Conservation (phyloP, 2,329 filamentous ascomycete genomes). For the Cytospora piceae region DNA sequence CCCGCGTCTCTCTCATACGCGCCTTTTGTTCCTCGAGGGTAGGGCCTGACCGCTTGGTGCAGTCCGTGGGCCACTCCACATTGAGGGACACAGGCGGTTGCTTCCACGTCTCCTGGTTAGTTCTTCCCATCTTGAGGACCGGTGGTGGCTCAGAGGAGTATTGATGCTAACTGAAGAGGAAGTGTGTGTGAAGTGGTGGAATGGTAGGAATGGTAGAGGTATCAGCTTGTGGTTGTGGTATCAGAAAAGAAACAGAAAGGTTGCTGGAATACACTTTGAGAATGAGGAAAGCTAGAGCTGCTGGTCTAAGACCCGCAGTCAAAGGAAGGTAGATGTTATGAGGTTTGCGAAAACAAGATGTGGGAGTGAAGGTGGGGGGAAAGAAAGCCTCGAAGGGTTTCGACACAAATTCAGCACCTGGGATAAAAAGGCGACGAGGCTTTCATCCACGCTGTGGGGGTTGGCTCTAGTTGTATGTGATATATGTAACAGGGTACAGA, state of each 20-base stretch:
- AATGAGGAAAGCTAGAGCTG: neutral
- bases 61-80: conserved; percentile 16
- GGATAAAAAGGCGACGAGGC: neutral
- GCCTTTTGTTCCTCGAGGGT: conserved; percentile 21
- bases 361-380: neutral
- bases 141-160: neutral
- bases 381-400: neutral
- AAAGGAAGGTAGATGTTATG: neutral
- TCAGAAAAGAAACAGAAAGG: neutral
- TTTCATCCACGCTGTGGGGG: neutral
- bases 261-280: neutral
- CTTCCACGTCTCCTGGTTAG: conserved; percentile 17
- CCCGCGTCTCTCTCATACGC: conserved; percentile 17
- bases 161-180: neutral
- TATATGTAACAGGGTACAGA: too few relatives aligned
- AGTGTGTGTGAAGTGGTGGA: neutral
- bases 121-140: conserved; percentile 2
- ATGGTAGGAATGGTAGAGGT: neutral
- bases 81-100: conserved; percentile 18
- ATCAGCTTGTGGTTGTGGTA: neutral
- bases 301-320: neutral
- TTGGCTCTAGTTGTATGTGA: too few relatives aligned
- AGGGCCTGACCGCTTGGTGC: conserved; percentile 6
- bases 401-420: neutral
- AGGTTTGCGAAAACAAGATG: neutral